Evolutionary conservation across 805 yeast species (phyloP).

Genomic region (Candida gorgasii): DNA sequence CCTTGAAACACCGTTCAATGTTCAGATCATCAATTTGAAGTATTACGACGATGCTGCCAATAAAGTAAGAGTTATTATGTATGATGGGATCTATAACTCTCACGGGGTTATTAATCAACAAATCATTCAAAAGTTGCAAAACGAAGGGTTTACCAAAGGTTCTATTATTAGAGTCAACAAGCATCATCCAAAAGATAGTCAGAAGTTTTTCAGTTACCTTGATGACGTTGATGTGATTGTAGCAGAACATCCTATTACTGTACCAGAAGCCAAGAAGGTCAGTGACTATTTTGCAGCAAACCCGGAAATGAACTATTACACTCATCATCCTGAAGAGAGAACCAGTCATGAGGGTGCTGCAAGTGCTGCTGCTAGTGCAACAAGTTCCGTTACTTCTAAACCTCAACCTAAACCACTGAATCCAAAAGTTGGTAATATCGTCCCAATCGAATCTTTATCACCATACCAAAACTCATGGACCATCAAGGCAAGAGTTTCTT

Average conservation of each 20-base stretch:
- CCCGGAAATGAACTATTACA: slow-evolving; percentile 31
- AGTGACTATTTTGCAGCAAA: slow-evolving; percentile 61
- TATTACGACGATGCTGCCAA: slow-evolving; percentile 23
- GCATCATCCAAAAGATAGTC: slow-evolving; percentile 47
- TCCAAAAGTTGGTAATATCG: slow-evolving; percentile 11
- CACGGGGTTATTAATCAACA: slow-evolving; percentile 45
- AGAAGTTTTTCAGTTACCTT: slow-evolving; percentile 50
- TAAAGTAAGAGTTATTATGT: slow-evolving; percentile 36
- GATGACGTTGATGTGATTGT: slow-evolving; percentile 46
- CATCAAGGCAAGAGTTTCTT: slow-evolving; percentile 87
- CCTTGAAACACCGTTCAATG: slow-evolving; percentile 24
- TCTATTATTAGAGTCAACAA: slow-evolving; percentile 42
- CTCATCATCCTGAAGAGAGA: slow-evolving; percentile 8
- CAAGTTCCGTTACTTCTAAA: slow-evolving; percentile 1
- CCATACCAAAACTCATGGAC: slow-evolving; percentile 93
- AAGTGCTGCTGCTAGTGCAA: slow-evolving; percentile 4
- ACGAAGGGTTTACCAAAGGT: slow-evolving; percentile 46
- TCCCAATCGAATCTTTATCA: slow-evolving; percentile 82
- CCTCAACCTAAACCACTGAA: not conserved
- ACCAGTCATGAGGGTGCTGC: slow-evolving; percentile 5
- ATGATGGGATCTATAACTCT: slow-evolving; percentile 38
- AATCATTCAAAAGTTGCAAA: slow-evolving; percentile 40
- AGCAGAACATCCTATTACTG: slow-evolving; percentile 8
- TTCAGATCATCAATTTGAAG: slow-evolving; percentile 37
- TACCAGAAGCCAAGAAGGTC: slow-evolving; percentile 14